Percentiles rank a stretch among this genome's conserved stretches.
phyloP scores from a whole-genome alignment of 495 filamentous ascomycete genomes.

The Acidomyces sp. region DNA sequence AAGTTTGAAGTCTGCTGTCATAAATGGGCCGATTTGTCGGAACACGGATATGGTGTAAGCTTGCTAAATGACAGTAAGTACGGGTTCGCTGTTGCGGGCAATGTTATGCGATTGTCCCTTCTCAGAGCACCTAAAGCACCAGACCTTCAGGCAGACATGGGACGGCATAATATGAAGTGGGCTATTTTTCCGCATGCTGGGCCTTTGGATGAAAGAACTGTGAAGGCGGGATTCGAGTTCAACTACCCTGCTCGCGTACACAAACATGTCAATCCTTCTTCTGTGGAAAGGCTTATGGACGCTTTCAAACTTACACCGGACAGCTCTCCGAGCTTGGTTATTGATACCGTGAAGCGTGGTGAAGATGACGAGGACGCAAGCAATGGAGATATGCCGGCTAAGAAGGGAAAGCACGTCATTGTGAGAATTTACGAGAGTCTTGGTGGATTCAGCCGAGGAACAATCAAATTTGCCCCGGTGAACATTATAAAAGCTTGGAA shows the following conservation, averaged over 20 bases:
- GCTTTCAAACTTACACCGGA: conserved; percentile 19
- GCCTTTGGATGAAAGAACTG: conserved; percentile 51
- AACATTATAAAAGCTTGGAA: conserved; percentile 64
- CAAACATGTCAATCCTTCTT: conserved; percentile 3
- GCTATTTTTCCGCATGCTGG: conserved; percentile 81
- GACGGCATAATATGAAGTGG: conserved; percentile 70
- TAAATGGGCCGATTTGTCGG: conserved; percentile 92
- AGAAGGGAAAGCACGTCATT: conserved; percentile 65
- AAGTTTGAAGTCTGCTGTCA: conserved; percentile 98
- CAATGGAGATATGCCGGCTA: conserved; percentile 47
- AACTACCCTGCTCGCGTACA: conserved; percentile 54
- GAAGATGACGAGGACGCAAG: conserved; percentile 85
- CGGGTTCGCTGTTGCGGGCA: conserved; percentile 85
- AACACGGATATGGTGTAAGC: conserved; percentile 80
- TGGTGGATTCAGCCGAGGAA: conserved; percentile 63
- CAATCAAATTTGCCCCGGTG: conserved; percentile 47
- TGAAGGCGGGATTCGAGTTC: conserved; percentile 79
- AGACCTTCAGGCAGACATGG: conserved; percentile 95
- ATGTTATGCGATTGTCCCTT: conserved; percentile 79
- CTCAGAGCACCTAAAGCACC: conserved; percentile 91
- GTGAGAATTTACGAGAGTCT: conserved; percentile 79
- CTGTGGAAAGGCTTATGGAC: conserved; percentile 21
- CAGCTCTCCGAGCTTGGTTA: conserved; percentile 41
- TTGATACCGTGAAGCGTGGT: conserved; percentile 80
- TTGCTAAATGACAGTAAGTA: conserved; percentile 96